These are phyloP conservation scores for Uromyces viciae-fabae DNA, from an alignment of 1,284 basidiomycete species.

Conservation along the genomic window DNA sequence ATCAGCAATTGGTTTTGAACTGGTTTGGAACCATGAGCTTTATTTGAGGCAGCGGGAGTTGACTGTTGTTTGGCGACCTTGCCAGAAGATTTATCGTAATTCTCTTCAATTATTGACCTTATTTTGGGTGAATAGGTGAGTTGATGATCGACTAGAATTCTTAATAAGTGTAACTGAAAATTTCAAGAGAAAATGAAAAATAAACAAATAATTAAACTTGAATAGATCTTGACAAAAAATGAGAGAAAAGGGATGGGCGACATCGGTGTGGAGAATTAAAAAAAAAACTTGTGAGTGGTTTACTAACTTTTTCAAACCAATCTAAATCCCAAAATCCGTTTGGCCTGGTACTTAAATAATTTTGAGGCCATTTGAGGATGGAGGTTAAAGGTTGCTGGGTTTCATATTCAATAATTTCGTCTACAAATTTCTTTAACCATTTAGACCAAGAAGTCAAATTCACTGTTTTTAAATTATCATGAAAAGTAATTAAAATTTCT, in stretches of 20 bases:
- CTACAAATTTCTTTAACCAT: slow-evolving; percentile 31
- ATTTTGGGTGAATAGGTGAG: slow-evolving; percentile 39
- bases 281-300: neutral
- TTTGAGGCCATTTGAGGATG: slow-evolving; percentile 38
- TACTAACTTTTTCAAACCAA: slow-evolving; percentile 42
- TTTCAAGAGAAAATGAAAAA: neutral
- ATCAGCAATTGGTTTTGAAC: slow-evolving; percentile 33
- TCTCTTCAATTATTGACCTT: slow-evolving; percentile 29
- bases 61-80: slow-evolving; percentile 39
- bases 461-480: slow-evolving; percentile 40
- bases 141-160: slow-evolving; percentile 41
- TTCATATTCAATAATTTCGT: slow-evolving; percentile 30
- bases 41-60: neutral
- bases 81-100: slow-evolving; percentile 28
- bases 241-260: neutral
- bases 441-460: slow-evolving; percentile 7
- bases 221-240: too few species aligned
- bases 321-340: slow-evolving; percentile 42
- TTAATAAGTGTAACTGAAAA: slow-evolving; percentile 33
- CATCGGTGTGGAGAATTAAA: neutral
- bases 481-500: slow-evolving; percentile 29
- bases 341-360: slow-evolving; percentile 18
- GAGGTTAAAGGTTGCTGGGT: slow-evolving; percentile 3
- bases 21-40: slow-evolving; percentile 6
- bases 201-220: neutral